Base-by-base conservation (phyloP, 768 basidiomycete species). In the Termitomyces sp. region DNA sequence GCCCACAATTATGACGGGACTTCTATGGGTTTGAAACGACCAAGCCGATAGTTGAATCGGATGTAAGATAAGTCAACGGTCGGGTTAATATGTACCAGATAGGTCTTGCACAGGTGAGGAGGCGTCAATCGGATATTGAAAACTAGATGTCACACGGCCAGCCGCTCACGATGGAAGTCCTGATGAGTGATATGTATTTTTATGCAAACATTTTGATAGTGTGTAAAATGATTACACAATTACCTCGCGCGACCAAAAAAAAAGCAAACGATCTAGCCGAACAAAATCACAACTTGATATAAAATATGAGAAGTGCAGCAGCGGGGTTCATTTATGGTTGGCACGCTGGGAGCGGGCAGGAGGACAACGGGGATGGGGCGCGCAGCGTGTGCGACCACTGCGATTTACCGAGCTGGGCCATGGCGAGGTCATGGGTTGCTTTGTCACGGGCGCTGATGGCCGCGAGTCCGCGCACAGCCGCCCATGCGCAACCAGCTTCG, bases 301-400 rank as follows among this genome's bases (percentile, higher is more conserved):
- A 26, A 26, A 26, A 4, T 26, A 4, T 26, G 26, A 26, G 26
- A 2, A 26, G 26, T 26, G 26, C 26, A 26, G 26, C 26, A 26
- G 26, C 26, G 26, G n/a, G n/a, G 26, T 26, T 26, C 26, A 80
- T 76, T 55, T 55, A 73, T 62, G 38, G 54, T 57, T 13, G 60
- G 22, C 4, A 0, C 32, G 48, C 28, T 32, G 53, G 14, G 57
- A 35, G 13, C 44, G 4, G 9, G 36, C 16, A 16, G 57, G 51
- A 9, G 32, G 53, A 42, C 33, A 6, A 4, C 40, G 40, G 40
- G 56, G 52, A 53, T 33, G 54, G 50, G 13, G 66, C 56, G 53
- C 57, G 30, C 53, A 18, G 48, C 40, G 54, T 56, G n/a, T 36
- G 26, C 22, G 50, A 28, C 20, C 58, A 20, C 1, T 54, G 26